phyloP scores from a whole-genome alignment of 139 green algal species.

The Coelastrella sp. region DNA sequence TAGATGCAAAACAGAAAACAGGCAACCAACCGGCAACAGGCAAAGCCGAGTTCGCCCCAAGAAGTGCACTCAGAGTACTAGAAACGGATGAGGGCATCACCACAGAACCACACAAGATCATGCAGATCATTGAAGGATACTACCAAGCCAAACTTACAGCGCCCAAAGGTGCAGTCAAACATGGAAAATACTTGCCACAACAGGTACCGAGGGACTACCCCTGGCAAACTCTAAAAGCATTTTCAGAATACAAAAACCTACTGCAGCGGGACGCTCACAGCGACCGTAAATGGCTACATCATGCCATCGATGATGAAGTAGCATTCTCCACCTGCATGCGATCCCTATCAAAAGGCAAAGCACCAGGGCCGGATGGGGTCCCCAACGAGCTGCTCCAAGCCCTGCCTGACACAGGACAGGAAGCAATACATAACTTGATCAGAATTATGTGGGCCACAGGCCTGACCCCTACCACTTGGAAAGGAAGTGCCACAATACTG shows the following conservation, averaged over 20 bases:
- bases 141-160: no score
- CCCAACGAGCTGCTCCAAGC: constrained; percentile 56
- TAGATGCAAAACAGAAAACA: neutral
- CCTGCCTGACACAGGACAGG: no score
- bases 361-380: constrained; percentile 47
- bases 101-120: constrained; percentile 1
- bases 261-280: neutral
- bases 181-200: neutral
- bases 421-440: no score
- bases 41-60: neutral
- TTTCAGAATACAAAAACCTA: no score
- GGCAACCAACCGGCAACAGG: neutral
- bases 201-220: neutral
- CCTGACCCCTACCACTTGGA: no score
- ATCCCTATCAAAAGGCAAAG: constrained; percentile 36
- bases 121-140: constrained; percentile 2
- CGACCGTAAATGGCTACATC: constrained; percentile 8
- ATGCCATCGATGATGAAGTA: constrained; percentile 16
- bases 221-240: neutral
- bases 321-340: constrained; percentile 37
- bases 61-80: neutral
- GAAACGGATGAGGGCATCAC: neutral
- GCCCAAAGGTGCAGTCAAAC: neutral
- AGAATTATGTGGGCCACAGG: no score
- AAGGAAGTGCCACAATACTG: no score